A percentile compares a stretch with the other conserved stretches of the same genome.
Evolutionary conservation across 805 yeast species (phyloP).

Genomic region (Candida mattraensis): DNA sequence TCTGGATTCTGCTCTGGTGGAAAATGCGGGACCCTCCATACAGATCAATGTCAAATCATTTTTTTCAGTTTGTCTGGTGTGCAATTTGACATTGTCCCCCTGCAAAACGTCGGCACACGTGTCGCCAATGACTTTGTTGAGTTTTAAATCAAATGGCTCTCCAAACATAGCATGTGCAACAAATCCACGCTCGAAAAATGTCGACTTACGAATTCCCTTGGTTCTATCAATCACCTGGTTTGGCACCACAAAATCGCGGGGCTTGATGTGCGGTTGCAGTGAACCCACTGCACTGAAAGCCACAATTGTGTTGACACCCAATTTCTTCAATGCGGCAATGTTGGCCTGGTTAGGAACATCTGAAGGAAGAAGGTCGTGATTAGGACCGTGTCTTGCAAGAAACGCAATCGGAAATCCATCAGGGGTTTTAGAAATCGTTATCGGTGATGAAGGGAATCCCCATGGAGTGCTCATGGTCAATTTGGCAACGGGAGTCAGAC

Average conservation of each 20-base stretch:
- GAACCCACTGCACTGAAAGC: constrained; percentile 98
- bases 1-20: constrained; percentile 93
- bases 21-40: constrained; percentile 99
- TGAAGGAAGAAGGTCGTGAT: constrained; percentile 86
- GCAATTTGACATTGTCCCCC: constrained; percentile 58
- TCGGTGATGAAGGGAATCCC: constrained; percentile 95
- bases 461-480: constrained; percentile 88
- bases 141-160: constrained; percentile 84
- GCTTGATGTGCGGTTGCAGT: constrained; percentile 80
- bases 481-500: constrained; percentile 81
- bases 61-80: constrained; percentile 60
- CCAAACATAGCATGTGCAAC: constrained; percentile 98
- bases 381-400: constrained; percentile 89
- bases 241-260: constrained; percentile 96
- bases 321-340: constrained; percentile 87
- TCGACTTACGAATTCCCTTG: constrained; percentile 87
- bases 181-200: constrained; percentile 87
- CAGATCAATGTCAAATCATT: constrained; percentile 84
- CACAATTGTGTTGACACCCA: constrained; percentile 84
- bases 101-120: constrained; percentile 52
- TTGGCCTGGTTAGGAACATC: constrained; percentile 94
- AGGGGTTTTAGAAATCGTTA: constrained; percentile 80
- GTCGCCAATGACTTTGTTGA: constrained; percentile 65
- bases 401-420: constrained; percentile 87
- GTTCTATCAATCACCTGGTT: constrained; percentile 96